These are phyloP conservation scores for Trametes cubensis DNA, from an alignment of 768 basidiomycete species.

Conservation along the genomic window DNA sequence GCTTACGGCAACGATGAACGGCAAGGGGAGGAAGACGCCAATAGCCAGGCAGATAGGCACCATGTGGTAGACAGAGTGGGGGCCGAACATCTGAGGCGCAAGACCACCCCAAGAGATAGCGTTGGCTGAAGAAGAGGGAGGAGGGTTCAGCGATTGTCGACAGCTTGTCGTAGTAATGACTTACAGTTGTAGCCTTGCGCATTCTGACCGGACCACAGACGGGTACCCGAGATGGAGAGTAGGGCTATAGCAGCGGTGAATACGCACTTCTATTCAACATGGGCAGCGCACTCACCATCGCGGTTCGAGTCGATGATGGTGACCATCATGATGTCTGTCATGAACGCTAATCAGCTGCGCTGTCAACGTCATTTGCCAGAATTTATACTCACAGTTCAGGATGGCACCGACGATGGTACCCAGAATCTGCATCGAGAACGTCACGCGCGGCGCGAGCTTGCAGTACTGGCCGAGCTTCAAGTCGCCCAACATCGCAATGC, in stretches of 20 bases:
- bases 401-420: constrained; percentile 59
- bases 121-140: constrained; percentile 23
- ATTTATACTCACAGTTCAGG: constrained; percentile 40
- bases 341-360: background rate
- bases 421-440: constrained; percentile 45
- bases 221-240: constrained; percentile 53
- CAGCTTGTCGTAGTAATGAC: background rate
- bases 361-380: background rate
- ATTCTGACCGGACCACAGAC: constrained; percentile 55
- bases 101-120: constrained; percentile 64
- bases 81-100: constrained; percentile 30
- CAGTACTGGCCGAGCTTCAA: constrained; percentile 59
- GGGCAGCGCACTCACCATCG: constrained; percentile 17
- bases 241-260: constrained; percentile 39
- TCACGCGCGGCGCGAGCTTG: constrained; percentile 64
- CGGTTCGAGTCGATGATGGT: constrained; percentile 34
- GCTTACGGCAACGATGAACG: constrained; percentile 46
- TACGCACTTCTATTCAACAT: background rate
- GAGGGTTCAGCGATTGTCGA: background rate
- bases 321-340: constrained; percentile 35
- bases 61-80: constrained; percentile 20
- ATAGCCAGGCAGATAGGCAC: constrained; percentile 46
- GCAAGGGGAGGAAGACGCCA: constrained; percentile 55
- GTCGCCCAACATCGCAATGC: constrained; percentile 55
- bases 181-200: constrained; percentile 53